phyloP scores from a whole-genome alignment of 164 flowering plant species.

The Dillenia suffruticosa region DNA sequence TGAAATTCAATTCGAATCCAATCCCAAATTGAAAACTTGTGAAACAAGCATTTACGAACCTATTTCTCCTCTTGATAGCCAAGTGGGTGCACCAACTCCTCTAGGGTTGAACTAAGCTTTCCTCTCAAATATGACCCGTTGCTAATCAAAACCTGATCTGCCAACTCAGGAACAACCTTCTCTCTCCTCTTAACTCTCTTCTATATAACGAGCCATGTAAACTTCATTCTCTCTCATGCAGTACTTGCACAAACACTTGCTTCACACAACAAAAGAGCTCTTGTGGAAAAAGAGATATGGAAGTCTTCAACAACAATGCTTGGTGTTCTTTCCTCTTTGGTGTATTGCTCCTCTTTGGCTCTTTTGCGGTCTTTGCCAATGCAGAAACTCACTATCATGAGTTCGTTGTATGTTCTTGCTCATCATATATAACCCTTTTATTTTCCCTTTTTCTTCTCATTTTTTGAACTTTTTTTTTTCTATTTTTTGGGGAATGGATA shows the following conservation, averaged over 20 bases:
- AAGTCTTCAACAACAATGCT: slow-evolving; percentile 1
- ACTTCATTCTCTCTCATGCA: slow-evolving; percentile 5
- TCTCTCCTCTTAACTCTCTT: slow-evolving; percentile 3
- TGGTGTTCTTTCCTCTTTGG: slow-evolving; percentile 9
- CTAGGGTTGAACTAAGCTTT: slow-evolving; percentile 29
- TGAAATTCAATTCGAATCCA: slow-evolving; percentile 6
- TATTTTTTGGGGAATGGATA: slow-evolving; percentile 14
- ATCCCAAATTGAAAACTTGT: slow-evolving; percentile 23
- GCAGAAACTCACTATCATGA: slow-evolving; percentile 49
- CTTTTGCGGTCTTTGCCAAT: neutral
- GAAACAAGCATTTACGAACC: slow-evolving; percentile 30
- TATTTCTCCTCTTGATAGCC: slow-evolving; percentile 16
- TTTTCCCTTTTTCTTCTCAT: neutral
- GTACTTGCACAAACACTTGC: slow-evolving; percentile 2
- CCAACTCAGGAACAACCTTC: slow-evolving; percentile 30
- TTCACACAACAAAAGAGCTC: neutral
- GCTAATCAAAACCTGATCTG: slow-evolving; percentile 50
- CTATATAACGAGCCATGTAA: slow-evolving; percentile 15
- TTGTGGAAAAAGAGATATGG: slow-evolving; percentile 5
- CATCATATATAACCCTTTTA: neutral
- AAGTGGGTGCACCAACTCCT: slow-evolving; percentile 68
- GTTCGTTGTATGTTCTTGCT: slow-evolving; percentile 39
- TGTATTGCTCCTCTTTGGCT: slow-evolving; percentile 7
- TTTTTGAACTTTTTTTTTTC: neutral
- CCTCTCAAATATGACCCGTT: slow-evolving; percentile 9